phyloP scores from a whole-genome alignment of 2,329 filamentous ascomycete species.

The Pestalotiopsis sp. region DNA sequence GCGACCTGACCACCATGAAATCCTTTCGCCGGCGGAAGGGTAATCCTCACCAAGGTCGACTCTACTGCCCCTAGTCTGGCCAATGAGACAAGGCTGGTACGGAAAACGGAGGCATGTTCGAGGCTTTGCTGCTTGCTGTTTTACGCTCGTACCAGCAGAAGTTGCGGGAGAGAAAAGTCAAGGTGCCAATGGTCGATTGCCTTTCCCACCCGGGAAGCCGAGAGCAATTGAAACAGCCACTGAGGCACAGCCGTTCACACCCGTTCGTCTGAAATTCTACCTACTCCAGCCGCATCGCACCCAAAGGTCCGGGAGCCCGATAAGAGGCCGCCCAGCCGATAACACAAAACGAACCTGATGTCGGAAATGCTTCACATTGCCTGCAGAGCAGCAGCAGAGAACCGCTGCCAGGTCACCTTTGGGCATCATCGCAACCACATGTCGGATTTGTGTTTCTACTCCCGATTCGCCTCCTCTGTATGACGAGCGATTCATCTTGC shows the following conservation, averaged over 20 bases:
- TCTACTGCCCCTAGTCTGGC: background rate
- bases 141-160: background rate
- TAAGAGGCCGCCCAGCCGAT: slow-evolving; percentile 1
- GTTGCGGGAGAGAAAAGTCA: background rate
- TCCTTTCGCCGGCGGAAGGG: background rate
- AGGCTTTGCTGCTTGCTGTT: background rate
- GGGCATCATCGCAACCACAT: too few species aligned
- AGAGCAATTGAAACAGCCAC: background rate
- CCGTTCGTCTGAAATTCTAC: slow-evolving; percentile 6
- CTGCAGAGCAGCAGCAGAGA: background rate
- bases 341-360: slow-evolving; percentile 7
- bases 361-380: slow-evolving; percentile 10
- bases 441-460: too few species aligned
- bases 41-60: background rate
- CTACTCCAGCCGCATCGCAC: background rate
- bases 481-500: too few species aligned
- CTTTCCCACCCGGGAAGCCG: background rate
- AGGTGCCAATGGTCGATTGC: background rate
- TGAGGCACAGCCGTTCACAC: slow-evolving; percentile 2
- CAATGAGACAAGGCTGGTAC: background rate
- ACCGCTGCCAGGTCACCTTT: background rate
- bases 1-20: background rate
- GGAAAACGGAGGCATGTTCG: background rate
- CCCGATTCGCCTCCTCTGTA: too few species aligned
- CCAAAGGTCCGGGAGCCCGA: slow-evolving; percentile 1